A percentile compares a stretch with the other conserved stretches of the same genome.
Evolutionary conservation across 805 yeast genomes (phyloP).

Genomic region (Brettanomyces nanus): DNA sequence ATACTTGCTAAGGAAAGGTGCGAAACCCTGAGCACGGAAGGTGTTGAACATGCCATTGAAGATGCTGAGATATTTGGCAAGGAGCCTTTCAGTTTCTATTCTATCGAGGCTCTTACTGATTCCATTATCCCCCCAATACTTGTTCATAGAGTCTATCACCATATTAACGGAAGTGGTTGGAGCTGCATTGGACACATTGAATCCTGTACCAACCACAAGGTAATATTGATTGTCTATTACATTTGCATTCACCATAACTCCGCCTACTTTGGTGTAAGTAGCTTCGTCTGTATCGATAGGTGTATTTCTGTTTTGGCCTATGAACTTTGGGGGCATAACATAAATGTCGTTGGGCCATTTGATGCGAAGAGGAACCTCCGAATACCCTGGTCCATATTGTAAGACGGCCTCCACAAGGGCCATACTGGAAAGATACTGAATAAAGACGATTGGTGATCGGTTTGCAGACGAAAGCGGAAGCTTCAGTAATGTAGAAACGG

Average conservation of each 20-base stretch:
- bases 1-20: constrained; percentile 58
- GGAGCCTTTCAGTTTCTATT: constrained; percentile 36
- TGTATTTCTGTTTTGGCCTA: not conserved
- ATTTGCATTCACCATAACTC: constrained; percentile 76
- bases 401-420: constrained; percentile 76
- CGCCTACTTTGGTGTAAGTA: constrained; percentile 70
- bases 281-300: constrained; percentile 35
- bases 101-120: constrained; percentile 12
- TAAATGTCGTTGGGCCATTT: constrained; percentile 98
- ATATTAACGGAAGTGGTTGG: constrained; percentile 87
- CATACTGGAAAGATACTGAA: constrained; percentile 78
- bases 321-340: constrained; percentile 52
- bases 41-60: constrained; percentile 53
- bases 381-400: constrained; percentile 44
- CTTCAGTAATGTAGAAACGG: constrained; percentile 64
- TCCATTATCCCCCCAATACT: constrained; percentile 35
- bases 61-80: constrained; percentile 62
- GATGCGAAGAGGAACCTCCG: constrained; percentile 66
- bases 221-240: constrained; percentile 51
- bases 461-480: constrained; percentile 36
- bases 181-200: constrained; percentile 74
- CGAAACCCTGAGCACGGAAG: constrained; percentile 60
- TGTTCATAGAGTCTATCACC: constrained; percentile 56
- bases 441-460: constrained; percentile 59
- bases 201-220: constrained; percentile 78